Conservation (phyloP, 106 monocot species). For the Platanthera guangdongensis region DNA sequence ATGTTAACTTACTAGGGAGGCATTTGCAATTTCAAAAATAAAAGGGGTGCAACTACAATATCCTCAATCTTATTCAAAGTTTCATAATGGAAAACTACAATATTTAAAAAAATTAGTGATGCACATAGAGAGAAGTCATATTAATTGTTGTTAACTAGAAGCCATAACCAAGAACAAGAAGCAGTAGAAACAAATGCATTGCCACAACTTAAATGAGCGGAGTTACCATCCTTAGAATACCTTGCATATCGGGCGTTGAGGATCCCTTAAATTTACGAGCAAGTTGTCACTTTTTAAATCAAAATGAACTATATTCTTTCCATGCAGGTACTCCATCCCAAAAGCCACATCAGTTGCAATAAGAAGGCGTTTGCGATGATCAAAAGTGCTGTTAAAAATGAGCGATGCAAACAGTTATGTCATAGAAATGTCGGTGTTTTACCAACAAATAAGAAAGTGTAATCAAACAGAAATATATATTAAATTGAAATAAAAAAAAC, state of each 20-base stretch:
- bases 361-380: conserved; percentile 29
- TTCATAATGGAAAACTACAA: too few relatives aligned
- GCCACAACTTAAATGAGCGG: too few relatives aligned
- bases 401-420: background rate
- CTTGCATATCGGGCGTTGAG: conserved; percentile 59
- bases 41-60: too few relatives aligned
- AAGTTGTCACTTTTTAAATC: conserved; percentile 57
- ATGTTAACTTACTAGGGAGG: too few relatives aligned
- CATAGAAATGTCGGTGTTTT: background rate
- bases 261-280: conserved; percentile 55
- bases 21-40: too few relatives aligned
- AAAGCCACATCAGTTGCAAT: conserved; percentile 60
- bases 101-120: too few relatives aligned
- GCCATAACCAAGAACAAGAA: too few relatives aligned
- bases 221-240: conserved; percentile 11
- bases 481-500: background rate
- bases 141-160: too few relatives aligned
- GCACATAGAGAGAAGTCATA: too few relatives aligned
- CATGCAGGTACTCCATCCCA: conserved; percentile 65
- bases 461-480: background rate
- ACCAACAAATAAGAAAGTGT: too few relatives aligned
- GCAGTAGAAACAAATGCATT: too few relatives aligned
- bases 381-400: conserved; percentile 20
- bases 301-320: conserved; percentile 52
- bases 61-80: too few relatives aligned